Evolutionary conservation across 2,329 filamentous ascomycete genomes (phyloP), one percentile per base, ranked within the genome.

Genomic region (Beauveria sp.): DNA sequence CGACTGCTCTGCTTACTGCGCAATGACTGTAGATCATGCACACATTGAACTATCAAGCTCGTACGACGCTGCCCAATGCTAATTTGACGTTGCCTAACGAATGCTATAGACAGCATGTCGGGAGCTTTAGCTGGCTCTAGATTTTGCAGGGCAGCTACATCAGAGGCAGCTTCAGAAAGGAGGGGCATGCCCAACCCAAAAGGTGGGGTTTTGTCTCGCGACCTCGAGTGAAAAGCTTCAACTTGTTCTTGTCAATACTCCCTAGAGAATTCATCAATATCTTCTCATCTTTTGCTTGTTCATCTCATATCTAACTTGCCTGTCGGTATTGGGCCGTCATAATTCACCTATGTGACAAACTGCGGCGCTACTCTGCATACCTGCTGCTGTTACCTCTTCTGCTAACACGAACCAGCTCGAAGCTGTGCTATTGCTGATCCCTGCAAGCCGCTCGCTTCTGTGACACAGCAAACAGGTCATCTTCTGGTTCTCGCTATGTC

Each of bases 401-500:
- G 22, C 30, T 57, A 57, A 48, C 34, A 47, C 54, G 22, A 56
- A 16, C 14, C 41, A 20, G 16, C n/a, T 30, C 28, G n/a, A 40
- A 40, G 43, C 30, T 14, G 10, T 37, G 26, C 5, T 16, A 56
- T 20, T 24, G 16, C 22, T 20, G 14, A 26, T 40, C 43, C 8
- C 16, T 40, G 3, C 18, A 20, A 20, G n/a, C 34, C 24, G 37
- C 12, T 24, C 6, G 24, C 18, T 18, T 58, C 20, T 12, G 18
- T 10, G 10, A 24, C 34, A 7, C 22, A 8, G 18, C 5, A n/a
- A 30, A 28, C 24, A n/a, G 3, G 20, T n/a, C 16, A n/a, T 24
- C 26, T 47, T n/a, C 5, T 8, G 34, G 1, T 9, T 10, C 14
- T 46, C 47, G 68, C 58, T 58, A 75, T 75, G 73, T 72, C 47